Evolutionary conservation across 108 stramenopile species (phyloP).

Genomic region (Fistulifera solaris): DNA sequence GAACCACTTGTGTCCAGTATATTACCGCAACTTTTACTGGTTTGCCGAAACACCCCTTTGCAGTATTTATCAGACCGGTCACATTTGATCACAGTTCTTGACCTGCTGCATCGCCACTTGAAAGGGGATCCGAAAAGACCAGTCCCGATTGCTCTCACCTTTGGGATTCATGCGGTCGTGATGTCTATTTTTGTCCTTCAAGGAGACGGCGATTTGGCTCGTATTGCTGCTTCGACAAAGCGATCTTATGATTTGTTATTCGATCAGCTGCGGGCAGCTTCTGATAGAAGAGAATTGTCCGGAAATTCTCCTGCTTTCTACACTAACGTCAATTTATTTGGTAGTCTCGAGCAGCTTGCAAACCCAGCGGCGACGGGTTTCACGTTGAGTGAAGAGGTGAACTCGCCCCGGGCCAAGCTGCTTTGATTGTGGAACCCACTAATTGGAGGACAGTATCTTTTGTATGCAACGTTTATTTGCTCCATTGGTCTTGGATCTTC

Average conservation of each 20-base stretch:
- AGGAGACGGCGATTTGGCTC: conserved; percentile 11
- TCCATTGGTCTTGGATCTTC: conserved; percentile 2
- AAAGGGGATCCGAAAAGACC: background rate
- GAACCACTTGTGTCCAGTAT: background rate
- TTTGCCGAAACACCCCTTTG: background rate
- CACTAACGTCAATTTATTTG: background rate
- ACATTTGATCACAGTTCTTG: background rate
- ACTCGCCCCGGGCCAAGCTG: too few relatives aligned
- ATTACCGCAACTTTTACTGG: background rate
- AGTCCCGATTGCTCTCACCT: conserved; percentile 7
- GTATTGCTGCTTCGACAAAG: background rate
- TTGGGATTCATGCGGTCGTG: conserved; percentile 11
- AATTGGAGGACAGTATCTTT: background rate
- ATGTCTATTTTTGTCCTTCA: conserved; percentile 9
- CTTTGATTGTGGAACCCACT: conserved; percentile 5
- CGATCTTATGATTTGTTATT: conserved; percentile 3
- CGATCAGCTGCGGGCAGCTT: background rate
- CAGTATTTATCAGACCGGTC: background rate
- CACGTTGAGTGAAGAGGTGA: too few relatives aligned
- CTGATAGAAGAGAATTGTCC: background rate
- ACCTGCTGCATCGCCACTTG: conserved; percentile 2
- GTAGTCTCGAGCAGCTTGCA: background rate
- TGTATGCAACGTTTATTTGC: conserved; percentile 3
- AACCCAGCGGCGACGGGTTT: background rate
- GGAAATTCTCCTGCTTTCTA: background rate